Percentiles rank a stretch among this genome's conserved stretches.
These are phyloP conservation scores for Aurinia saxatilis DNA, from an alignment of 345 rosid genomes.

Conservation along the genomic window DNA sequence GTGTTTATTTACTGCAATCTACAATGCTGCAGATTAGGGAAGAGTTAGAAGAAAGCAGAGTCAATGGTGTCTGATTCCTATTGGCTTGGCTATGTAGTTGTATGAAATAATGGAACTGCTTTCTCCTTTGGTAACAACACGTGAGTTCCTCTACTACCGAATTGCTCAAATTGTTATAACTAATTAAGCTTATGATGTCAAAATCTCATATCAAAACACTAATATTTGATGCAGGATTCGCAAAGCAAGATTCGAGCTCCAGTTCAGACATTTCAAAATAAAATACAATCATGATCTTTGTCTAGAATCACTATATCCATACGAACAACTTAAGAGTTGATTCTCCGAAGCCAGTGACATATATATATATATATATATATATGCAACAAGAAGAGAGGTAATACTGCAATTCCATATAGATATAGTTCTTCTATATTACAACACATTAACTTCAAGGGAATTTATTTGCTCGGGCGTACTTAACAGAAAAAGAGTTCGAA, in stretches of 20 bases:
- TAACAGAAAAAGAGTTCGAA: slow-evolving; percentile 47
- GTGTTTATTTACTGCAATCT: too few relatives aligned
- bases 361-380: too few relatives aligned
- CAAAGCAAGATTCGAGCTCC: slow-evolving; percentile 21
- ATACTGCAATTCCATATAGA: not conserved
- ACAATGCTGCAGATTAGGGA: too few relatives aligned
- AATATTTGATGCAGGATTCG: slow-evolving; percentile 30
- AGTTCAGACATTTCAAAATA: slow-evolving; percentile 7
- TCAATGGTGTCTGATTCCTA: too few relatives aligned
- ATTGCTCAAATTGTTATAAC: not conserved
- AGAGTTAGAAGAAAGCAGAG: too few relatives aligned
- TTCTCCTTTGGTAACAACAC: too few relatives aligned
- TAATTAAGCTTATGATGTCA: not conserved
- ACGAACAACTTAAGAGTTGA: slow-evolving; percentile 41
- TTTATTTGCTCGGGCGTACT: slow-evolving; percentile 38
- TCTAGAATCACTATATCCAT: slow-evolving; percentile 37
- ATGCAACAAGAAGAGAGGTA: slow-evolving; percentile 70
- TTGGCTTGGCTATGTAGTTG: too few relatives aligned
- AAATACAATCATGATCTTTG: slow-evolving; percentile 5
- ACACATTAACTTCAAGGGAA: too few relatives aligned
- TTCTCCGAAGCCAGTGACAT: slow-evolving; percentile 44
- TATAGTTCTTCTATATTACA: not conserved
- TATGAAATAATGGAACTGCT: too few relatives aligned
- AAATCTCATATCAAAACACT: slow-evolving; percentile 3
- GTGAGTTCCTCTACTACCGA: not conserved